A percentile compares a stretch with the other conserved stretches of the same genome.
Conservation (phyloP, 2,329 filamentous ascomycete genomes). For the Cladosporium sp. region DNA sequence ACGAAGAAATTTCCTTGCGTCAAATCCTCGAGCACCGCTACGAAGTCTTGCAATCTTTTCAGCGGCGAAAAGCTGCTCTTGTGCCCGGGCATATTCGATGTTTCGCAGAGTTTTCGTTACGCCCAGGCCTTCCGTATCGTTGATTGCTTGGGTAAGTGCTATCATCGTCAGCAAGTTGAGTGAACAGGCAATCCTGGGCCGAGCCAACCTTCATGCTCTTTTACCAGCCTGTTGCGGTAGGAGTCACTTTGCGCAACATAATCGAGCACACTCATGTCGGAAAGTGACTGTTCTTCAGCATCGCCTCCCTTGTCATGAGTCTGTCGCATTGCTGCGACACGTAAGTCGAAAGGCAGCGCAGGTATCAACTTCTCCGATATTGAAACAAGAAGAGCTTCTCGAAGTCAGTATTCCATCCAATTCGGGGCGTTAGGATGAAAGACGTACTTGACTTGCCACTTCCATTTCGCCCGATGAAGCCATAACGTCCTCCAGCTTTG, state of each 20-base stretch:
- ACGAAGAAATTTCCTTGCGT: constrained; percentile 70
- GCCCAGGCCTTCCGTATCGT: not conserved
- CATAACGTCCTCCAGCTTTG: constrained; percentile 71
- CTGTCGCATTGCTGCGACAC: constrained; percentile 12
- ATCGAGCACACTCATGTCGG: constrained; percentile 21
- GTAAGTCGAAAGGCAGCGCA: constrained; percentile 11
- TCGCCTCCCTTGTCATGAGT: constrained; percentile 12
- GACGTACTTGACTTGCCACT: constrained; percentile 71
- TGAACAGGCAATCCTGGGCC: constrained; percentile 1
- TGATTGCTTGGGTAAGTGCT: constrained; percentile 3
- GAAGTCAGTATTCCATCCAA: too few species aligned
- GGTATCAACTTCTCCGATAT: constrained; percentile 13
- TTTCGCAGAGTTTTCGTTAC: constrained; percentile 1
- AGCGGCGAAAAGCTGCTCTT: constrained; percentile 17
- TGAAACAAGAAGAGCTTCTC: constrained; percentile 55
- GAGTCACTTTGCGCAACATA: constrained; percentile 22
- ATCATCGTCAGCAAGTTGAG: constrained; percentile 5
- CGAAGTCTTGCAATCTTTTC: constrained; percentile 63
- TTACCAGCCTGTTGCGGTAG: constrained; percentile 17
- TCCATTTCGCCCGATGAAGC: constrained; percentile 74
- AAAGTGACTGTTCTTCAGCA: constrained; percentile 9
- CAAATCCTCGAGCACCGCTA: constrained; percentile 69
- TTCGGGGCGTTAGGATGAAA: too few species aligned
- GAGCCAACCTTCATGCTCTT: constrained; percentile 17
- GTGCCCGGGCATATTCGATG: constrained; percentile 16